These are phyloP conservation scores for Achaetomiella virescens DNA, from an alignment of 495 filamentous ascomycete genomes.

Conservation along the genomic window DNA sequence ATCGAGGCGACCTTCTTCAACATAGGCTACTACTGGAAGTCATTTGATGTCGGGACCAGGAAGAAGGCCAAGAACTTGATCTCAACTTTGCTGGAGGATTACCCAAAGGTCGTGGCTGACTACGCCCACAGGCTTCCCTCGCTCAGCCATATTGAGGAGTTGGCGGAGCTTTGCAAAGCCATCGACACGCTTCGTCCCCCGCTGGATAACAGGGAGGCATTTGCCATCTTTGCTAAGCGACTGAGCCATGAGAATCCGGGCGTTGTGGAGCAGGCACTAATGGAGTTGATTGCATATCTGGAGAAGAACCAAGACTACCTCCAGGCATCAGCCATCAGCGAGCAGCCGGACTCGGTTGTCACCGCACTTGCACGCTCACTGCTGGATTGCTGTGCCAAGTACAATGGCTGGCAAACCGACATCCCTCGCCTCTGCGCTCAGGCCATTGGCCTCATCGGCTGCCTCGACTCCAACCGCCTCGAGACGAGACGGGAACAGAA, in stretches of 20 bases:
- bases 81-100: conserved; percentile 55
- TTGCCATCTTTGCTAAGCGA: conserved; percentile 62
- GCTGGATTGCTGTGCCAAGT: conserved; percentile 76
- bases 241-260: conserved; percentile 75
- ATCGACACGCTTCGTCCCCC: conserved; percentile 57
- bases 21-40: conserved; percentile 71
- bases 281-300: conserved; percentile 69
- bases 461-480: conserved; percentile 82
- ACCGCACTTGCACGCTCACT: conserved; percentile 64
- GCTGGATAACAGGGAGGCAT: conserved; percentile 45
- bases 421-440: conserved; percentile 69
- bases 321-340: conserved; percentile 73
- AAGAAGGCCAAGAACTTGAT: conserved; percentile 55
- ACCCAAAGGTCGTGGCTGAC: conserved; percentile 52
- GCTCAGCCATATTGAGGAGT: conserved; percentile 60
- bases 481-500: conserved; percentile 70
- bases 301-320: conserved; percentile 69
- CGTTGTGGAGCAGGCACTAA: conserved; percentile 72
- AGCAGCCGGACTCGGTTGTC: conserved; percentile 76
- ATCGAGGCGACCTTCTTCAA: conserved; percentile 85
- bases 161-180: conserved; percentile 57
- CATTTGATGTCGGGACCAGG: conserved; percentile 55
- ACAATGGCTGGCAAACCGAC: conserved; percentile 57
- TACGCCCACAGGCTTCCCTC: conserved; percentile 71
- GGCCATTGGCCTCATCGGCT: conserved; percentile 82